A percentile compares a stretch with the other conserved stretches of the same genome.
Evolutionary conservation across 768 basidiomycete genomes (phyloP).

Genomic region (Trametes cubensis): DNA sequence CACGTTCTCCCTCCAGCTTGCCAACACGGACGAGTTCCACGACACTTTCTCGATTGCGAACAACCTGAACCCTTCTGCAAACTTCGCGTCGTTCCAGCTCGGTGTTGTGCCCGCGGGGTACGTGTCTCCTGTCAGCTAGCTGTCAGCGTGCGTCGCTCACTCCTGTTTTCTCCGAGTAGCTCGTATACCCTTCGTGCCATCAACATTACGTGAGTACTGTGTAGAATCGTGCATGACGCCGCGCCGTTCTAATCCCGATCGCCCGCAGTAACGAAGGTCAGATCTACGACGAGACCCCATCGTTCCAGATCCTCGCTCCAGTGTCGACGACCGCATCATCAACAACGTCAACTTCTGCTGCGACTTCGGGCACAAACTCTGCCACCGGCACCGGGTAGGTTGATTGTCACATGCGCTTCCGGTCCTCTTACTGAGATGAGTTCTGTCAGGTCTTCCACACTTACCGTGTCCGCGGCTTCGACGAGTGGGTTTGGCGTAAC

Average conservation of each 20-base stretch:
- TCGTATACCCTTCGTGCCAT: slow-evolving; percentile 55
- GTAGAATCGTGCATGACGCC: not conserved
- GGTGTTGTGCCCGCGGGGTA: slow-evolving; percentile 54
- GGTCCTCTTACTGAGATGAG: not conserved
- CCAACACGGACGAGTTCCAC: slow-evolving; percentile 51
- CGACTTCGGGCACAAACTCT: slow-evolving; percentile 19
- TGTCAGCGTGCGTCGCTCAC: not conserved
- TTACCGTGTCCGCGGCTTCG: slow-evolving; percentile 12
- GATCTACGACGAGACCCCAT: slow-evolving; percentile 42
- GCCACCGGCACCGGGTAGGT: slow-evolving; percentile 22
- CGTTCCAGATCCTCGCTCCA: slow-evolving; percentile 46
- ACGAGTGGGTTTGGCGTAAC: slow-evolving; percentile 26
- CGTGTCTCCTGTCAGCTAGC: slow-evolving; percentile 26
- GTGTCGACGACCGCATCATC: slow-evolving; percentile 23
- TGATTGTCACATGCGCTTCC: not conserved
- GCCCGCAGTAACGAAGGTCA: slow-evolving; percentile 46
- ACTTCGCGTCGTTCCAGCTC: slow-evolving; percentile 42
- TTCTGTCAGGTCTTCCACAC: not conserved
- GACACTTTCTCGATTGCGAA: slow-evolving; percentile 56
- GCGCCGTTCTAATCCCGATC: not conserved
- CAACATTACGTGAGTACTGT: slow-evolving; percentile 39
- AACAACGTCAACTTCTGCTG: slow-evolving; percentile 24
- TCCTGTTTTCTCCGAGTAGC: not conserved
- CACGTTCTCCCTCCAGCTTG: slow-evolving; percentile 47
- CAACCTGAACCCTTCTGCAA: slow-evolving; percentile 46